Evolutionary conservation across 164 flowering plant genomes (phyloP).

Genomic region (Vitis riparia): DNA sequence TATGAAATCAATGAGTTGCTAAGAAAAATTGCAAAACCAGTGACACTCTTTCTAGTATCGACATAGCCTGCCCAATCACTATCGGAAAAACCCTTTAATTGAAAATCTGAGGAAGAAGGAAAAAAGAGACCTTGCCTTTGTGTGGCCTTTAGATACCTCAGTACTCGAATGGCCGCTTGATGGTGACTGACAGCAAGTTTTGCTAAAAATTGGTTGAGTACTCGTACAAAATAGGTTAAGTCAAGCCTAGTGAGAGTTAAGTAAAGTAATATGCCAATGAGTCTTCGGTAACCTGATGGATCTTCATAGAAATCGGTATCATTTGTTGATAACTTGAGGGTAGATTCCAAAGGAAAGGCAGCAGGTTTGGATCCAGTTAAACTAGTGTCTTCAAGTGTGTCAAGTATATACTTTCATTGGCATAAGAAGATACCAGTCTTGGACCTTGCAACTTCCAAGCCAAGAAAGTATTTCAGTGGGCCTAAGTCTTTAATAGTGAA

Average conservation of each 20-base stretch:
- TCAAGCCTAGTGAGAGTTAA: conserved; percentile 3
- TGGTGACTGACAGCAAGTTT: not conserved
- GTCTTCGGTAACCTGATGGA: not conserved
- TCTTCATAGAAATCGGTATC: not conserved
- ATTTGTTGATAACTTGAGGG: not conserved
- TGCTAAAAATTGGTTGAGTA: conserved; percentile 7
- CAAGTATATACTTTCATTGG: not conserved
- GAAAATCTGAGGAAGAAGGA: not conserved
- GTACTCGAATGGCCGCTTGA: not conserved
- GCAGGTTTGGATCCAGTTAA: too few species aligned
- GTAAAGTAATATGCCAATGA: conserved; percentile 3
- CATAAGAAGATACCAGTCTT: not conserved
- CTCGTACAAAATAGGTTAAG: not conserved
- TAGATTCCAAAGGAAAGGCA: not conserved
- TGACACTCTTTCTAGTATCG: not conserved
- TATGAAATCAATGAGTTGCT: not conserved
- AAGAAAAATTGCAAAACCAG: conserved; percentile 3
- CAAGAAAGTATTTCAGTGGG: conserved; percentile 6
- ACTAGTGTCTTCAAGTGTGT: too few species aligned
- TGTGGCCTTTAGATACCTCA: not conserved
- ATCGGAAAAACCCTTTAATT: not conserved
- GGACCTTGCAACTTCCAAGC: conserved; percentile 7
- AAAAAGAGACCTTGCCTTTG: not conserved
- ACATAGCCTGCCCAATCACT: conserved; percentile 7
- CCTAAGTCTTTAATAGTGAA: conserved; percentile 11